A percentile compares a stretch with the other conserved stretches of the same genome.
These are phyloP conservation scores for Cystoderma amianthinum DNA, from an alignment of 768 basidiomycete genomes.

Conservation along the genomic window DNA sequence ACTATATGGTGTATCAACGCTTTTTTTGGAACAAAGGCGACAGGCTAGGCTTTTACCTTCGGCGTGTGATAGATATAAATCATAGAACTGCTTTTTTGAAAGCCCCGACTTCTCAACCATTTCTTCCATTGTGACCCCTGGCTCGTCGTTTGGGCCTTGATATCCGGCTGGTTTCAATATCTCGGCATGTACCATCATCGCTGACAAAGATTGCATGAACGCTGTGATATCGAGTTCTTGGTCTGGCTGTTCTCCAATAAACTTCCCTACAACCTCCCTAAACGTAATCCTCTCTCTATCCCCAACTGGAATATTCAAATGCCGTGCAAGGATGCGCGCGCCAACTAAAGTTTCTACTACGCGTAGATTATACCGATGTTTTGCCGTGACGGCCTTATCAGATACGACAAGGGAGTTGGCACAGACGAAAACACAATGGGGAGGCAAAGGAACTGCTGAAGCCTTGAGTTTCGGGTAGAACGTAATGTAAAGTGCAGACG, in stretches of 20 bases:
- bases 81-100: constrained; percentile 42
- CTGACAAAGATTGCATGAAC: constrained; percentile 37
- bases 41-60: constrained; percentile 38
- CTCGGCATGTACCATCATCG: constrained; percentile 40
- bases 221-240: constrained; percentile 36
- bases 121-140: constrained; percentile 67
- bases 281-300: constrained; percentile 52
- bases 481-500: constrained; percentile 70
- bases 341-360: constrained; percentile 87
- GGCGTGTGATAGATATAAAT: constrained; percentile 74
- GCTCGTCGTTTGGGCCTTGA: constrained; percentile 28
- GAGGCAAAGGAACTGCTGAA: constrained; percentile 55
- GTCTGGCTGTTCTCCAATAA: constrained; percentile 38
- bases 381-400: constrained; percentile 74
- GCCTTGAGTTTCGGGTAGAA: constrained; percentile 75
- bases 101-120: constrained; percentile 67
- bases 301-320: constrained; percentile 38
- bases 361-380: constrained; percentile 79
- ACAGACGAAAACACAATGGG: constrained; percentile 57
- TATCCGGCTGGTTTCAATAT: constrained; percentile 37
- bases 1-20: constrained; percentile 32
- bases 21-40: neutral
- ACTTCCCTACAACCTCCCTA: constrained; percentile 58
- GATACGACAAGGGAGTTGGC: constrained; percentile 82
- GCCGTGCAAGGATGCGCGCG: constrained; percentile 63